Evolutionary conservation across 441 rosid species (phyloP).

Genomic region (Gossypium trilobum): DNA sequence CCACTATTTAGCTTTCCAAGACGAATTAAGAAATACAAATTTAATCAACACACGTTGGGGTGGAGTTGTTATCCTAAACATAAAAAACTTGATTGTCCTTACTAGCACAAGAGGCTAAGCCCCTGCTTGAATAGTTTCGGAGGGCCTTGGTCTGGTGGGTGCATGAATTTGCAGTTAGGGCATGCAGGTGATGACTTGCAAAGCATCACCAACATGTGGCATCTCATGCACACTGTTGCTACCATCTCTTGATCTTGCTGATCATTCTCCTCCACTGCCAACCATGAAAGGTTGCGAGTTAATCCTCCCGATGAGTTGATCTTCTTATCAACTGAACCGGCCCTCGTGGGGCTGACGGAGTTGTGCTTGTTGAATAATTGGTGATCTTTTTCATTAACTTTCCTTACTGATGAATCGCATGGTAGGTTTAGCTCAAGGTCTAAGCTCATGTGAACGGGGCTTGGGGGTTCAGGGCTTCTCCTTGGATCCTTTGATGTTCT

Average conservation of each 20-base stretch:
- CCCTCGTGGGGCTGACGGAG: neutral
- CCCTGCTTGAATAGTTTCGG: constrained; percentile 39
- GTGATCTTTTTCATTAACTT: constrained; percentile 12
- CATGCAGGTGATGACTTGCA: constrained; percentile 65
- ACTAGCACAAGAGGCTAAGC: constrained; percentile 50
- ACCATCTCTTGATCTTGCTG: constrained; percentile 50
- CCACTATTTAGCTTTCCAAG: neutral
- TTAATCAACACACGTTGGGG: neutral
- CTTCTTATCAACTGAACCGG: constrained; percentile 16
- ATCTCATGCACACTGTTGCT: constrained; percentile 58
- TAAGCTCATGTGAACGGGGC: constrained; percentile 42
- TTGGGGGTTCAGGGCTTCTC: constrained; percentile 26
- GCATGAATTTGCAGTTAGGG: constrained; percentile 87
- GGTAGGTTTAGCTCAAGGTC: constrained; percentile 75
- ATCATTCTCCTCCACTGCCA: constrained; percentile 29
- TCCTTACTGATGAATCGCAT: constrained; percentile 40
- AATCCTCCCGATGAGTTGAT: constrained; percentile 13
- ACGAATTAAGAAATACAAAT: neutral
- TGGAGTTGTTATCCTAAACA: neutral
- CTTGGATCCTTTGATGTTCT: constrained; percentile 52
- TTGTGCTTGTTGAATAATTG: constrained; percentile 15
- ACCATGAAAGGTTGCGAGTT: constrained; percentile 40
- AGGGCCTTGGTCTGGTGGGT: constrained; percentile 47
- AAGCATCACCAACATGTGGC: constrained; percentile 83
- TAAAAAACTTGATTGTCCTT: neutral